Conservation (phyloP, 345 rosid genomes). For the Pistacia atlantica region DNA sequence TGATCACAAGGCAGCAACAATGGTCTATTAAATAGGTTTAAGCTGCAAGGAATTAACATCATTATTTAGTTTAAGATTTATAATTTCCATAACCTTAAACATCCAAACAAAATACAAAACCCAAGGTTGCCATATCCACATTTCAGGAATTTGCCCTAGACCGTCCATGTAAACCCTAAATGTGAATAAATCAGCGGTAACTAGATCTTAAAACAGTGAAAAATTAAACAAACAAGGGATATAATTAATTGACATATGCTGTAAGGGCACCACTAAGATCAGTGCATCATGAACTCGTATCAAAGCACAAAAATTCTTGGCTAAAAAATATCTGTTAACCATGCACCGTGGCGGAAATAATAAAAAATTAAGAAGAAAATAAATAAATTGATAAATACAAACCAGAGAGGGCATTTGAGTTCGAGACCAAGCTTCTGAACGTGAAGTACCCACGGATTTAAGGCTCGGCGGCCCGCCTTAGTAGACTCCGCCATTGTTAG, state of each 20-base stretch:
- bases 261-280: too few relatives aligned
- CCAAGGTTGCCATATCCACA: neutral
- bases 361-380: too few relatives aligned
- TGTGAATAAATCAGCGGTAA: neutral
- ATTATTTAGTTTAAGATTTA: neutral
- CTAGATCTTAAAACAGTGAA: neutral
- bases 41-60: conserved; percentile 40
- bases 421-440: conserved; percentile 82
- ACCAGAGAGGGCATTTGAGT: conserved; percentile 93
- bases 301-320: too few relatives aligned
- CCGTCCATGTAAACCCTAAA: neutral
- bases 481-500: conserved; percentile 43
- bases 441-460: conserved; percentile 79
- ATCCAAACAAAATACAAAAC: neutral
- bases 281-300: too few relatives aligned
- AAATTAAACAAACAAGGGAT: neutral
- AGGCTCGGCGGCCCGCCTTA: conserved; percentile 23
- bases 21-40: conserved; percentile 59
- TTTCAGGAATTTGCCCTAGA: neutral
- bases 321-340: too few relatives aligned
- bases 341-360: too few relatives aligned
- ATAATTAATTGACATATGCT: too few relatives aligned
- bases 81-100: neutral
- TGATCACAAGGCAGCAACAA: conserved; percentile 81
- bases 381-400: conserved; percentile 10